Base-by-base conservation (phyloP, 208 protist genomes). In the Acanthamoeba castellanii region DNA sequence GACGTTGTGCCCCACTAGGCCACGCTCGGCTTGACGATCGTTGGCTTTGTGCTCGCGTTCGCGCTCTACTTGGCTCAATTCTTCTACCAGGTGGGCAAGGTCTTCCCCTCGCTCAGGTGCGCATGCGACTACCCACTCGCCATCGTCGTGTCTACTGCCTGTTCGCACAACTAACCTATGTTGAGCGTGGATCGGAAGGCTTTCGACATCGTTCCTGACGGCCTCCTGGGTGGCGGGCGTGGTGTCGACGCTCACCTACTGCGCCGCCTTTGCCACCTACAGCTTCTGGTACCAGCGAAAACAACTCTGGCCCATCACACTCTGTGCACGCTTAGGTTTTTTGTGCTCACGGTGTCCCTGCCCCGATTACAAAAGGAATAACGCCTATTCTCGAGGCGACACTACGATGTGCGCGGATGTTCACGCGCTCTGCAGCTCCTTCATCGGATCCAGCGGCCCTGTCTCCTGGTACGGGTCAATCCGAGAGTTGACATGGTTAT, bases 1-100 rank as follows among this genome's bases (percentile, higher is more conserved):
- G 30, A 47, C 14, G 16, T 87, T 47, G 8, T 37, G 22, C 6
- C 50, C 9, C 22, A 37, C 27, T 22, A 87, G 78, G 78, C 78
- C 25, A 87, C 78, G 47, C 78, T 87, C 45, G 78, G 78, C 50
- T 37, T 87, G 78, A 87, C 78, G 14, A 61, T 87, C 78, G 61
- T 87, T 22, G 78, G 78, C 25, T 61, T 87, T 47, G 47, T 87
- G 27, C 45, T 30, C 6, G 78, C 78, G n/a, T 52, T 87, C 16
- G 78, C 27, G 2, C 78, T 87, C n/a, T 61, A 61, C n/a, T 14
- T 52, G 22, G 78, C 47, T 7, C 14, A 87, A 47, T 52, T 87
- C 78, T 52, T 61, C 42, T 87, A 87, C 50, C 78, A 87, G 25
- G 47, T 32, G 20, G 78, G 78, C 78, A 87, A 61, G 32, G 78